These are phyloP conservation scores for Pythium diclinum DNA, from an alignment of 352 stramenopile genomes.

Conservation along the genomic window DNA sequence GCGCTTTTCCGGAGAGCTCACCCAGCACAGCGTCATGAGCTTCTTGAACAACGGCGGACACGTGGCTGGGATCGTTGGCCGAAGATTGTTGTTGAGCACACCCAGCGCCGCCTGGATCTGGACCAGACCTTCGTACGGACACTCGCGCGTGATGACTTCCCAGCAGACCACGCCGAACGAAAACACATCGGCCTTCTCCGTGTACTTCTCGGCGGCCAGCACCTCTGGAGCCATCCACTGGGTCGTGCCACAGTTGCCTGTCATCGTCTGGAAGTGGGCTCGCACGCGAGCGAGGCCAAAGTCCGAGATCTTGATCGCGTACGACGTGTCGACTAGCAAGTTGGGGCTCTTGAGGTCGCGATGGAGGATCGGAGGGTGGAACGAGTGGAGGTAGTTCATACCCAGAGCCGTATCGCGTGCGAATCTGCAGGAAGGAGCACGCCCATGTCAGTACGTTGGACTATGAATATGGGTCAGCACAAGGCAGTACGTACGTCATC, in stretches of 20 bases:
- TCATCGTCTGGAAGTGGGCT: slow-evolving; percentile 88
- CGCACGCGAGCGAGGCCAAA: slow-evolving; percentile 81
- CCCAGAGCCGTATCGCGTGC: slow-evolving; percentile 74
- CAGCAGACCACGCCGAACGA: slow-evolving; percentile 85
- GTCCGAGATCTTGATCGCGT: slow-evolving; percentile 88
- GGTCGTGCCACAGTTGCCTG: slow-evolving; percentile 80
- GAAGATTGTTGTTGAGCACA: slow-evolving; percentile 85
- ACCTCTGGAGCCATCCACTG: slow-evolving; percentile 89
- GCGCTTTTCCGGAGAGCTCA: slow-evolving; percentile 65
- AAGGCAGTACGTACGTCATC: slow-evolving; percentile 45
- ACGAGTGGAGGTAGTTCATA: slow-evolving; percentile 89
- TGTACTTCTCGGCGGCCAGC: slow-evolving; percentile 81
- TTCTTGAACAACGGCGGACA: slow-evolving; percentile 80
- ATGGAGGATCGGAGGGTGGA: slow-evolving; percentile 83
- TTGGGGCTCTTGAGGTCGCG: slow-evolving; percentile 87
- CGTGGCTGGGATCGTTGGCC: slow-evolving; percentile 71
- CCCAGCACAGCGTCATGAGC: slow-evolving; percentile 85
- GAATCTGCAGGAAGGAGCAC: slow-evolving; percentile 41
- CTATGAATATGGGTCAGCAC: too few species aligned
- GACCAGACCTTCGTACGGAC: slow-evolving; percentile 89
- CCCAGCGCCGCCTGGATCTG: slow-evolving; percentile 88
- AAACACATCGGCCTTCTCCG: slow-evolving; percentile 86
- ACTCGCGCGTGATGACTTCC: slow-evolving; percentile 88
- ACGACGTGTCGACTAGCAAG: slow-evolving; percentile 72
- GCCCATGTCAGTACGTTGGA: not conserved